Conservation (phyloP, 2,329 filamentous ascomycete species). For the Magnaporthiopsis poae region DNA sequence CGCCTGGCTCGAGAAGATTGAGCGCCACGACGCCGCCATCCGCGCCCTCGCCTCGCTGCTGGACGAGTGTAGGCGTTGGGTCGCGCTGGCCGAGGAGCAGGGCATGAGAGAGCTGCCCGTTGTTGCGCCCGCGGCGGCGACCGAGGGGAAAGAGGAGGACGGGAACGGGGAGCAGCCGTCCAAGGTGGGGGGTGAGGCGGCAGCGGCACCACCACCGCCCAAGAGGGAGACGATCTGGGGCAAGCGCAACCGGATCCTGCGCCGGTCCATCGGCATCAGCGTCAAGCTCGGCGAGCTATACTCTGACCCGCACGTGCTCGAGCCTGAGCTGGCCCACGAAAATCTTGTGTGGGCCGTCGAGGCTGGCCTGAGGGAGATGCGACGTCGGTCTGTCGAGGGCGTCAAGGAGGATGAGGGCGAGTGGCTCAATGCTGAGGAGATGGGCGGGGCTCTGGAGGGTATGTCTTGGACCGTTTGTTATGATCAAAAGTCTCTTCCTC, state of each 20-base stretch:
- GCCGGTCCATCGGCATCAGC: conserved; percentile 63
- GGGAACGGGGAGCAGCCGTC: conserved; percentile 16
- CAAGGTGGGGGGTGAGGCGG: conserved; percentile 4
- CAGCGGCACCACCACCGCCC: conserved; percentile 11
- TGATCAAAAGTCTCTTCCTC: too few species aligned
- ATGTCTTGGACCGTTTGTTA: conserved; percentile 12
- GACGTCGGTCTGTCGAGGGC: conserved; percentile 56
- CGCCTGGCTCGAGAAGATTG: conserved; percentile 67
- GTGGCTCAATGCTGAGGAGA: conserved; percentile 62
- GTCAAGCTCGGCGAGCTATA: conserved; percentile 83
- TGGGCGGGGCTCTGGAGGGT: conserved; percentile 66
- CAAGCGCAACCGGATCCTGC: conserved; percentile 57
- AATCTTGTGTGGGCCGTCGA: conserved; percentile 73
- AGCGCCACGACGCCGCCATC: conserved; percentile 59
- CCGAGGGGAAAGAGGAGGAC: neutral
- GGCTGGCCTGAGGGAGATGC: conserved; percentile 63
- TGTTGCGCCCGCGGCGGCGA: conserved; percentile 10
- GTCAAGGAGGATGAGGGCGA: conserved; percentile 59
- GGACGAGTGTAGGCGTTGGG: conserved; percentile 56
- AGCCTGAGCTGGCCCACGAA: conserved; percentile 65
- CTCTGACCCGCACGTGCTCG: conserved; percentile 62
- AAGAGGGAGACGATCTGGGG: conserved; percentile 40
- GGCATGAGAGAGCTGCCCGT: conserved; percentile 17
- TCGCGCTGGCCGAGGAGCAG: conserved; percentile 43
- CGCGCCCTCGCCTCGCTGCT: conserved; percentile 70